These are phyloP conservation scores for Zygoascus bituminiphila DNA, from an alignment of 805 yeast species.

Conservation along the genomic window DNA sequence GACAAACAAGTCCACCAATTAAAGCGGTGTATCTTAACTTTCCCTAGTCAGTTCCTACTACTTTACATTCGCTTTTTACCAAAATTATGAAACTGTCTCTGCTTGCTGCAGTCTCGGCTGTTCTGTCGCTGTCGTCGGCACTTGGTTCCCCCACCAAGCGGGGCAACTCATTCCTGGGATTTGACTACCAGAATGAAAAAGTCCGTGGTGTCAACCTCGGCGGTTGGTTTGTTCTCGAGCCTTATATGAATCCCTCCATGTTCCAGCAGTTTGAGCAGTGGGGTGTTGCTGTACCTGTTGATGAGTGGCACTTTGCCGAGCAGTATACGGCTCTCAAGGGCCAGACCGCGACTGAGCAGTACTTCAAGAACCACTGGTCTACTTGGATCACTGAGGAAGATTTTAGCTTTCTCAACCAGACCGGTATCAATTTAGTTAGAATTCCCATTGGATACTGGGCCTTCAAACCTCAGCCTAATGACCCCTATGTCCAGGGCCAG, in stretches of 20 bases:
- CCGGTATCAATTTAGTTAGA: constrained; percentile 77
- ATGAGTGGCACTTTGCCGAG: constrained; percentile 66
- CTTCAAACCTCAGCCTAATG: constrained; percentile 48
- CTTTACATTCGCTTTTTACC: no score
- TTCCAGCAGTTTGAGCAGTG: constrained; percentile 44
- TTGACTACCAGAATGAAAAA: constrained; percentile 25
- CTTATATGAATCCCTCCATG: constrained; percentile 67
- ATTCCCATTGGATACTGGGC: constrained; percentile 98
- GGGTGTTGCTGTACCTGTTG: constrained; percentile 54
- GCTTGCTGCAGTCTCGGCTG: background rate
- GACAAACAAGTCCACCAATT: no score
- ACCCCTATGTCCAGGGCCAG: constrained; percentile 87
- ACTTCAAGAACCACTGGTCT: constrained; percentile 66
- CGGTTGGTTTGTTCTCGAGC: constrained; percentile 86
- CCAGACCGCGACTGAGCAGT: constrained; percentile 40
- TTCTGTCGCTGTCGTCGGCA: no score
- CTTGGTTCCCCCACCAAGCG: background rate
- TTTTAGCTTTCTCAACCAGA: constrained; percentile 46
- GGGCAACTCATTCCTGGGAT: constrained; percentile 11
- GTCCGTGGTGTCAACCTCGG: constrained; percentile 60
- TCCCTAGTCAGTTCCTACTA: no score
- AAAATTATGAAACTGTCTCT: background rate
- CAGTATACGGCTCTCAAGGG: constrained; percentile 39
- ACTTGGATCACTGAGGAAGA: constrained; percentile 70
- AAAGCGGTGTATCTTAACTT: no score